Percentiles rank a stretch among this genome's conserved stretches.
phyloP scores from a whole-genome alignment of 2,329 filamentous ascomycete genomes.

The Hyphodiscus sp. region DNA sequence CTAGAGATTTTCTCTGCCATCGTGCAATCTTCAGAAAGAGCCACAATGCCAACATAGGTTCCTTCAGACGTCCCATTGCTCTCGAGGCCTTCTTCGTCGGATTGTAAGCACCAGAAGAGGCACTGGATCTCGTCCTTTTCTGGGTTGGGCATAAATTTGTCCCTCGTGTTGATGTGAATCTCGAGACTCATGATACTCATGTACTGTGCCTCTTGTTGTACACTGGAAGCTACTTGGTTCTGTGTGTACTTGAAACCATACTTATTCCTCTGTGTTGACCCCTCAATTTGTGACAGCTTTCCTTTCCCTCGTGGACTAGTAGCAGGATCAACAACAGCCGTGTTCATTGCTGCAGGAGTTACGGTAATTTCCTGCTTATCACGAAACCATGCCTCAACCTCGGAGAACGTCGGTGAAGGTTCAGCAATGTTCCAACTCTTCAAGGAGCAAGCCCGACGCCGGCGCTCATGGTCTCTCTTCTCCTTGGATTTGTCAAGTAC shows the following conservation, averaged over 20 bases:
- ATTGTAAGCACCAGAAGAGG: constrained; percentile 85
- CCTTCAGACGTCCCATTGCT: constrained; percentile 41
- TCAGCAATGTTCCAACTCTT: constrained; percentile 71
- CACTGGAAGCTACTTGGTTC: constrained; percentile 64
- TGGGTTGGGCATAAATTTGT: constrained; percentile 76
- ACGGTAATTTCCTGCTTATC: constrained; percentile 24
- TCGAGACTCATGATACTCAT: constrained; percentile 98
- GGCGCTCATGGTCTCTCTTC: constrained; percentile 43
- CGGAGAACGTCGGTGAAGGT: constrained; percentile 61
- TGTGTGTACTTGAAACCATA: constrained; percentile 84
- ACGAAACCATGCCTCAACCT: constrained; percentile 65
- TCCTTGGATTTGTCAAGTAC: constrained; percentile 45
- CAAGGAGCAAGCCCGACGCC: constrained; percentile 53
- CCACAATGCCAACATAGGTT: constrained; percentile 63
- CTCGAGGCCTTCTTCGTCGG: constrained; percentile 56
- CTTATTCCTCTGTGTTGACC: constrained; percentile 74
- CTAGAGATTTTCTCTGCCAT: constrained; percentile 56
- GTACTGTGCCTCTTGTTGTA: constrained; percentile 80
- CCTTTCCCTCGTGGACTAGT: constrained; percentile 15
- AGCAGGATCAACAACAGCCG: constrained; percentile 2
- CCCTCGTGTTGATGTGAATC: constrained; percentile 82
- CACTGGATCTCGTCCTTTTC: constrained; percentile 83
- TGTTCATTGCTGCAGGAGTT: constrained; percentile 13
- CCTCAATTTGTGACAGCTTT: constrained; percentile 77
- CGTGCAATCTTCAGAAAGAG: constrained; percentile 56